These are phyloP conservation scores for Leonotis leonurus DNA, from an alignment of 257 asterid species.

Conservation along the genomic window DNA sequence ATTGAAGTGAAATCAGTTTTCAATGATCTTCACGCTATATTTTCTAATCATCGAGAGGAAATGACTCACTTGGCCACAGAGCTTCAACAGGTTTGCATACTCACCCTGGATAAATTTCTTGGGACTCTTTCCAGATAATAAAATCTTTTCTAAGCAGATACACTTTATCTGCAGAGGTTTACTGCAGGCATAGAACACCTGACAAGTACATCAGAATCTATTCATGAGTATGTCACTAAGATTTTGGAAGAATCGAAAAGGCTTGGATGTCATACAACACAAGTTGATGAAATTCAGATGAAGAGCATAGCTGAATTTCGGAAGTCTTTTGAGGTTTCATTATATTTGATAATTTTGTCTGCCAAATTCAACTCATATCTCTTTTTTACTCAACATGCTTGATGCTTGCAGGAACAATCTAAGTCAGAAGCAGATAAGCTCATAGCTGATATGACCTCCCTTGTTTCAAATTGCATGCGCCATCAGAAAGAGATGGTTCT, in stretches of 20 bases:
- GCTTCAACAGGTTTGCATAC: constrained; percentile 62
- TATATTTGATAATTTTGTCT: background rate
- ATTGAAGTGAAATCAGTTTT: constrained; percentile 45
- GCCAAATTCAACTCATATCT: background rate
- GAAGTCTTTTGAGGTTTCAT: constrained; percentile 61
- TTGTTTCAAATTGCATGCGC: constrained; percentile 60
- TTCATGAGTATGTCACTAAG: constrained; percentile 43
- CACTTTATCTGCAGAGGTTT: constrained; percentile 36
- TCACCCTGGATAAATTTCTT: background rate
- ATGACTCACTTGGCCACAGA: constrained; percentile 61
- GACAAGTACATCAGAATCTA: constrained; percentile 45
- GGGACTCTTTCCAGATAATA: background rate
- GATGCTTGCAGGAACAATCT: constrained; percentile 53
- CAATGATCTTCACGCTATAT: constrained; percentile 51
- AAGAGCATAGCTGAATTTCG: constrained; percentile 56
- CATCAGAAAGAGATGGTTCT: constrained; percentile 74
- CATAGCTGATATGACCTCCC: constrained; percentile 62
- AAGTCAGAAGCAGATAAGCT: constrained; percentile 65
- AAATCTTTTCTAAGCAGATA: background rate
- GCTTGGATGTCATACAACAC: constrained; percentile 49
- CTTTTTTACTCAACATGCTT: constrained; percentile 16
- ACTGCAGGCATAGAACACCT: constrained; percentile 44
- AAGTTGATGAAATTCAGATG: constrained; percentile 43
- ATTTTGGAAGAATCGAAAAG: constrained; percentile 50
- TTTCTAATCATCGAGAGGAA: constrained; percentile 64